Conservation (phyloP, 495 filamentous ascomycete species). For the Penicillium herquei region DNA sequence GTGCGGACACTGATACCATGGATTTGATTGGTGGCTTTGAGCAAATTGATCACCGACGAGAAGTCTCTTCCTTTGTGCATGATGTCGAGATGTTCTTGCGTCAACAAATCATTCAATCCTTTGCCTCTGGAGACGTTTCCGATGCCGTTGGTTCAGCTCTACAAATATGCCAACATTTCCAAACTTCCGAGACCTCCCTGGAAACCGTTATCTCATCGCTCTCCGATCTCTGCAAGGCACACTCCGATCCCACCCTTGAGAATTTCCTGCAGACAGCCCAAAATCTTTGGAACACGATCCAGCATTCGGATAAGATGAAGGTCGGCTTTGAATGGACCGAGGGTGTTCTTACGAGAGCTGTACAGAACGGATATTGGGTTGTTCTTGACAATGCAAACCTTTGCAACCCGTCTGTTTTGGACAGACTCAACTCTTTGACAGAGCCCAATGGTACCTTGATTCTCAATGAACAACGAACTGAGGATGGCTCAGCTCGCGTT, state of each 20-base stretch:
- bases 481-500: slow-evolving; percentile 76
- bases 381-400: slow-evolving; percentile 96
- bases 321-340: slow-evolving; percentile 96
- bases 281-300: slow-evolving; percentile 40
- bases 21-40: slow-evolving; percentile 97
- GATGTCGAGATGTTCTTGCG: slow-evolving; percentile 57
- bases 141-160: slow-evolving; percentile 29
- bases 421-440: slow-evolving; percentile 89
- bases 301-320: slow-evolving; percentile 52
- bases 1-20: slow-evolving; percentile 92
- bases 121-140: slow-evolving; percentile 42
- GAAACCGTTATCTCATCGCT: slow-evolving; percentile 36
- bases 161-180: slow-evolving; percentile 35
- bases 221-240: slow-evolving; percentile 28
- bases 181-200: slow-evolving; percentile 30
- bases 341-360: slow-evolving; percentile 81
- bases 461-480: slow-evolving; percentile 85
- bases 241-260: slow-evolving; percentile 30
- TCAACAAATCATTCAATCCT: slow-evolving; percentile 47
- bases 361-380: slow-evolving; percentile 86
- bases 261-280: slow-evolving; percentile 33
- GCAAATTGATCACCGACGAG: slow-evolving; percentile 78
- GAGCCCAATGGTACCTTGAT: slow-evolving; percentile 85
- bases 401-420: slow-evolving; percentile 90
- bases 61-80: slow-evolving; percentile 52